These are phyloP conservation scores for Spinellus fusiger DNA, from an alignment of 192 early-diverging fungal species.

Conservation along the genomic window DNA sequence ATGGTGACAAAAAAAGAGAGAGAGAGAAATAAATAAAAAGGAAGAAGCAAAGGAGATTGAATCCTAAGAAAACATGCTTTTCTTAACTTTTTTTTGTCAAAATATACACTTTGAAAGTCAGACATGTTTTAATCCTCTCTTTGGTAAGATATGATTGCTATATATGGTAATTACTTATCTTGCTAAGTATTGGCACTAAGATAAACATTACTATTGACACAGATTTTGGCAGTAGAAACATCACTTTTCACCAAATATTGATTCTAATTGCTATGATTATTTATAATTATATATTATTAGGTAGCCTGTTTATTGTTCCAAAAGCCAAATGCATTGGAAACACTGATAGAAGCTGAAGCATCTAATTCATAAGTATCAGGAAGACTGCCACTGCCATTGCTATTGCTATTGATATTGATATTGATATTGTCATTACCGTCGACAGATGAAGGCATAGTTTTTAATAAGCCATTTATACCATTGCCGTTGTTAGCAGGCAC, in stretches of 20 bases:
- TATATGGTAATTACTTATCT: too few relatives aligned
- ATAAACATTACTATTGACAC: too few relatives aligned
- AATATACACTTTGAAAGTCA: not conserved
- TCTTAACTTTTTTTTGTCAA: not conserved
- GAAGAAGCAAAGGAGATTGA: not conserved
- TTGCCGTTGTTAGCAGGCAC: not conserved
- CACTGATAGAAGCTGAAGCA: not conserved
- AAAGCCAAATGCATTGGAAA: slow-evolving; percentile 11
- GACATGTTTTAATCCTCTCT: not conserved
- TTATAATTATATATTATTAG: not conserved
- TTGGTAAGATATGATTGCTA: too few relatives aligned
- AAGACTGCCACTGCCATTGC: not conserved
- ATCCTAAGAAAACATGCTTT: not conserved
- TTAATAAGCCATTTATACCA: not conserved
- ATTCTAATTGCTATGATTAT: not conserved
- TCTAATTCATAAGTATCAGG: not conserved
- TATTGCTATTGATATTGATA: not conserved
- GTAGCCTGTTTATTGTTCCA: slow-evolving; percentile 13
- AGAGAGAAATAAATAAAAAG: not conserved
- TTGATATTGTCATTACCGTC: not conserved
- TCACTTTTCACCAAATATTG: not conserved
- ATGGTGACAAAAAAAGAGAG: not conserved
- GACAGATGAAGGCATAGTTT: not conserved
- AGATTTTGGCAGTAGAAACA: too few relatives aligned
- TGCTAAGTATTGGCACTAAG: too few relatives aligned